These are phyloP conservation scores for Cutaneotrichosporon mucoides DNA, from an alignment of 1,284 basidiomycete species.

Conservation along the genomic window DNA sequence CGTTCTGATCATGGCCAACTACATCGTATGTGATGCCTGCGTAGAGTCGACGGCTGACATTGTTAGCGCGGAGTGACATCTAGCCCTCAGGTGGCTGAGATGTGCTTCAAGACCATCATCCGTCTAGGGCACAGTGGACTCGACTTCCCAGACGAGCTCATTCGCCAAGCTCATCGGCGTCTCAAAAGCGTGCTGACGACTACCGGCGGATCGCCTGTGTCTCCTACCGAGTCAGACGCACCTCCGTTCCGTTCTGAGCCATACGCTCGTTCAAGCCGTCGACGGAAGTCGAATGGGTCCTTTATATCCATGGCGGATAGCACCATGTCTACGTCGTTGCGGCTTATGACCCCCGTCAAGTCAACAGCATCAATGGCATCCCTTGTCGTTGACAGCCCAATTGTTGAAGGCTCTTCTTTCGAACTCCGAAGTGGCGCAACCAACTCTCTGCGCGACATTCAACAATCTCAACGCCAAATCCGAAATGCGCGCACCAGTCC, in stretches of 20 bases:
- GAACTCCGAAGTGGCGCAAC: neutral
- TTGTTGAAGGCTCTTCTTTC: neutral
- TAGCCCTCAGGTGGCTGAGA: slow-evolving; percentile 19
- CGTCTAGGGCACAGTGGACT: slow-evolving; percentile 25
- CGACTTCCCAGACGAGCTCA: slow-evolving; percentile 33
- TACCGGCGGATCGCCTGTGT: slow-evolving; percentile 9
- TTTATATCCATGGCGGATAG: slow-evolving; percentile 15
- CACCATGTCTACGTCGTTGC: slow-evolving; percentile 7
- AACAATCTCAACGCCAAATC: slow-evolving; percentile 8
- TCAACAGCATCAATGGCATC: slow-evolving; percentile 24
- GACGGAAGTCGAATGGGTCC: slow-evolving; percentile 18
- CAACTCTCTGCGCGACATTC: slow-evolving; percentile 8
- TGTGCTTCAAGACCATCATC: slow-evolving; percentile 32
- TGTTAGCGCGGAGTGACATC: slow-evolving; percentile 32
- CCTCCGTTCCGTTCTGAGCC: slow-evolving; percentile 22
- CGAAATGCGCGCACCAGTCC: neutral
- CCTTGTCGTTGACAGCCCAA: slow-evolving; percentile 5
- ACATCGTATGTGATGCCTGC: slow-evolving; percentile 34
- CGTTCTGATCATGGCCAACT: slow-evolving; percentile 29
- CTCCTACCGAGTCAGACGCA: slow-evolving; percentile 1
- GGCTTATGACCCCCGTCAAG: slow-evolving; percentile 23
- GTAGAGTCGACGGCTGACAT: neutral
- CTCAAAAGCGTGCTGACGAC: slow-evolving; percentile 29
- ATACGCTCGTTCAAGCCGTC: neutral
- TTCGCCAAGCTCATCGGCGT: slow-evolving; percentile 34